phyloP scores from a whole-genome alignment of 2,329 filamentous ascomycete species.

The Myriosclerotinia duriaeana region DNA sequence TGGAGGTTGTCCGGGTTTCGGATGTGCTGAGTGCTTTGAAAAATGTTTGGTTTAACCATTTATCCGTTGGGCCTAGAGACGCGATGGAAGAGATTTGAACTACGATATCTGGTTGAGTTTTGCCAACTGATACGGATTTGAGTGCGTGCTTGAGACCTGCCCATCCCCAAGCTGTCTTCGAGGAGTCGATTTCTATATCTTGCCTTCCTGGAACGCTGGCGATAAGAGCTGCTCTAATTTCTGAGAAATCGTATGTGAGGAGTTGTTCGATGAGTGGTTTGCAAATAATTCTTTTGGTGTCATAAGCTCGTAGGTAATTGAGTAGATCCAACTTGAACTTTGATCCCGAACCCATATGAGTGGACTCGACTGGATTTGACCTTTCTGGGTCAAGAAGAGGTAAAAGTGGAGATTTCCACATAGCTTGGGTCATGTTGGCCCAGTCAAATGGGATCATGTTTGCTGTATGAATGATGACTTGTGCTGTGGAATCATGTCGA shows the following conservation, averaged over 20 bases:
- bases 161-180: conserved; percentile 74
- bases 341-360: conserved; percentile 56
- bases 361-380: conserved; percentile 19
- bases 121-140: conserved; percentile 50
- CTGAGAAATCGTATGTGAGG: conserved; percentile 64
- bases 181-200: conserved; percentile 45
- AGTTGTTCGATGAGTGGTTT: conserved; percentile 58
- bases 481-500: conserved; percentile 71
- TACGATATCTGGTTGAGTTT: conserved; percentile 50
- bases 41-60: conserved; percentile 68
- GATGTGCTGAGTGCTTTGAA: conserved; percentile 51
- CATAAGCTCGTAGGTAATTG: conserved; percentile 70
- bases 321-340: conserved; percentile 76
- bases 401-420: conserved; percentile 74
- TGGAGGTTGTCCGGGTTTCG: conserved; percentile 27
- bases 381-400: conserved; percentile 42
- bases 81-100: conserved; percentile 79
- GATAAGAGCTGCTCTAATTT: conserved; percentile 69
- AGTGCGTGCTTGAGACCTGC: conserved; percentile 62
- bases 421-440: conserved; percentile 82
- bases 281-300: conserved; percentile 55
- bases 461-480: conserved; percentile 82
- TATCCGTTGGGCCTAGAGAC: conserved; percentile 67
- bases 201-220: conserved; percentile 75
- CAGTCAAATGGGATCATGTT: conserved; percentile 90